Conservation (phyloP, 1,139 yeast genomes). For the Nakaseomyces glabratus region DNA sequence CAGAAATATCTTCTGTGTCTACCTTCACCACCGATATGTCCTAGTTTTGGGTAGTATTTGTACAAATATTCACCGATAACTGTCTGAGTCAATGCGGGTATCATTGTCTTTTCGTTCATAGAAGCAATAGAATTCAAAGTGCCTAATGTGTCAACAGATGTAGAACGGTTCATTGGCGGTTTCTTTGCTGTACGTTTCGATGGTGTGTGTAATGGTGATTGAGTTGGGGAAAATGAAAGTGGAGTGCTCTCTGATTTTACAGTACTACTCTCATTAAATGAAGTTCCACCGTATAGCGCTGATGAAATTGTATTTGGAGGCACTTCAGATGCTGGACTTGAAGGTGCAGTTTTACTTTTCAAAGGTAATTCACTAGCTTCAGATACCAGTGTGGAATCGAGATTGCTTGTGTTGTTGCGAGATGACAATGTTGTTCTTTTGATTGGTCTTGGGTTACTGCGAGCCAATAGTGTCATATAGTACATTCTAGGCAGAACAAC, state of each 20-base stretch:
- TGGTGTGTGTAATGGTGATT: conserved; percentile 1
- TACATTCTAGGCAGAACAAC: conserved; percentile 57
- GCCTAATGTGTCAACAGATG: conserved; percentile 5
- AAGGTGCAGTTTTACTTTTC: conserved; percentile 5
- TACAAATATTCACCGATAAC: conserved; percentile 86
- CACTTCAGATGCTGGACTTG: conserved; percentile 3
- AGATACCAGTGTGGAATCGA: conserved; percentile 4
- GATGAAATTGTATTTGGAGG: not conserved
- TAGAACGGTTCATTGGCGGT: conserved; percentile 6
- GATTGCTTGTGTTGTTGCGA: not conserved
- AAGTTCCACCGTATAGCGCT: not conserved
- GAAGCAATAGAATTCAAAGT: conserved; percentile 41
- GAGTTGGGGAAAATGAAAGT: conserved; percentile 1
- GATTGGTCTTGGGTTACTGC: conserved; percentile 2
- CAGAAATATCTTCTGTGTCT: conserved; percentile 92
- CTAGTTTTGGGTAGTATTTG: conserved; percentile 75
- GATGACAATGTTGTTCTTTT: conserved; percentile 1
- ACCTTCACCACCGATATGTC: conserved; percentile 65
- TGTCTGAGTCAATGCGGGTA: conserved; percentile 83
- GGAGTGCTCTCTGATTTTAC: not conserved
- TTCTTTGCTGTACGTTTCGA: not conserved
- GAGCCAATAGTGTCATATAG: conserved; percentile 34
- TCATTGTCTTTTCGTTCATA: conserved; percentile 62
- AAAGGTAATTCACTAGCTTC: conserved; percentile 1
- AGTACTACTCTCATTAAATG: not conserved